Evolutionary conservation across 805 yeast species (phyloP).

Genomic region (Starmerella apicola): DNA sequence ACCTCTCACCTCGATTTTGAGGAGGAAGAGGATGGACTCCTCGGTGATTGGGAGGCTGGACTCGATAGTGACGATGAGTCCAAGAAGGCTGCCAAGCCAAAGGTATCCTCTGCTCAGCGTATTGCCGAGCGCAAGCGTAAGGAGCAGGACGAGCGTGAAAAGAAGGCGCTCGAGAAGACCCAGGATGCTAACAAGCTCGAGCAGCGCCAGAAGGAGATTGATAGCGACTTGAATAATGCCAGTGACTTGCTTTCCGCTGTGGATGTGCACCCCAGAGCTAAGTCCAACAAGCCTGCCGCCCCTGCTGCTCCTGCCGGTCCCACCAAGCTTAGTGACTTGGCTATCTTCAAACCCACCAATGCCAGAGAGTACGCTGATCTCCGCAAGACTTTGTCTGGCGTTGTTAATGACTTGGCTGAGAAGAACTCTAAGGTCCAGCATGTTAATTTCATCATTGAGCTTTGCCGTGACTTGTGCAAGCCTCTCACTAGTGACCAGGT

Average conservation of each 20-base stretch:
- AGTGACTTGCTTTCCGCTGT: conserved; percentile 79
- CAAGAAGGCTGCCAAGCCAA: conserved; percentile 33
- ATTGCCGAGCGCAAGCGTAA: conserved; percentile 31
- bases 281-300: conserved; percentile 26
- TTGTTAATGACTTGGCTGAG: conserved; percentile 47
- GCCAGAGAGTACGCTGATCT: conserved; percentile 70
- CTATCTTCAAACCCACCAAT: conserved; percentile 71
- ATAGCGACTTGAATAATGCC: conserved; percentile 82
- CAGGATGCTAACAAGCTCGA: conserved; percentile 60
- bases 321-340: conserved; percentile 29
- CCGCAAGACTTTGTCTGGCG: conserved; percentile 56
- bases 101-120: conserved; percentile 32
- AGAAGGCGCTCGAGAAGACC: conserved; percentile 34
- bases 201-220: conserved; percentile 66
- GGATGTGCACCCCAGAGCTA: conserved; percentile 27
- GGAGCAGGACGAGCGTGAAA: conserved; percentile 37
- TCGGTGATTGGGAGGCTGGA: conserved; percentile 82
- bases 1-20: conserved; percentile 72
- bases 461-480: conserved; percentile 68
- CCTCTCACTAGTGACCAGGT: conserved; percentile 74
- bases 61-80: conserved; percentile 50
- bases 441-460: conserved; percentile 67
- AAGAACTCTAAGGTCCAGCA: conserved; percentile 51
- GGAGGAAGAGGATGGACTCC: conserved; percentile 62
- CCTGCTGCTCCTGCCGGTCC: conserved; percentile 26